phyloP scores from a whole-genome alignment of 192 early-diverging fungal genomes.

The Backusella macrospora region DNA sequence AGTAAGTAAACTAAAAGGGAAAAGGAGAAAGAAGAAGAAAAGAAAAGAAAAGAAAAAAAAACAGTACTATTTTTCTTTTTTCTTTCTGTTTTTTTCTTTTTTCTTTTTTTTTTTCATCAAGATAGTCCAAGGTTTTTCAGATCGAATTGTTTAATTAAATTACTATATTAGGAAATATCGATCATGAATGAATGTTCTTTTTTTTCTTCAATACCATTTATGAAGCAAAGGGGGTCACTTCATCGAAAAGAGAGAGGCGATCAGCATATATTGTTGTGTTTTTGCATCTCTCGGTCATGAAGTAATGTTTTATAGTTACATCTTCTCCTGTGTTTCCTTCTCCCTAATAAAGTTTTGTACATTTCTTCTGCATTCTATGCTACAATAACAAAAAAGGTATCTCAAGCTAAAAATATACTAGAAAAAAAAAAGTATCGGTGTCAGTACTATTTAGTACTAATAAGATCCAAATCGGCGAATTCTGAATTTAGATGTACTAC shows the following conservation, averaged over 20 bases:
- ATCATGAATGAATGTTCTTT: slow-evolving; percentile 13
- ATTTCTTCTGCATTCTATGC: slow-evolving; percentile 10
- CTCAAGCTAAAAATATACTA: slow-evolving; percentile 6
- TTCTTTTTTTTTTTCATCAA: neutral
- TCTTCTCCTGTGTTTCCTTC: slow-evolving; percentile 11
- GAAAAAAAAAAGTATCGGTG: neutral
- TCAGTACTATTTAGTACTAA: slow-evolving; percentile 7
- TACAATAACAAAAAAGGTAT: slow-evolving; percentile 4
- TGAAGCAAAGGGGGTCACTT: neutral
- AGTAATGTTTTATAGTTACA: neutral
- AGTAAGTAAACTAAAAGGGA: neutral
- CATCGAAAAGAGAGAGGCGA: neutral
- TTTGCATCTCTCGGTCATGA: neutral
- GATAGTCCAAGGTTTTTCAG: no score
- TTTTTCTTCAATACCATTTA: slow-evolving; percentile 4
- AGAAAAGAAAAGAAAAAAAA: neutral
- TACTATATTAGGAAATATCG: slow-evolving; percentile 6
- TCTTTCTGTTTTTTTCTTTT: no score
- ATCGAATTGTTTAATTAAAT: slow-evolving; percentile 9
- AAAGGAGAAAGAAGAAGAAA: slow-evolving; percentile 1
- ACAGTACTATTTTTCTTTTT: neutral
- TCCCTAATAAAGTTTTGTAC: slow-evolving; percentile 11
- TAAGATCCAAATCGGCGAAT: slow-evolving; percentile 7
- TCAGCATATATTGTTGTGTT: neutral
- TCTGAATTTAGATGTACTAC: slow-evolving; percentile 1